Base-by-base conservation (phyloP, 345 rosid species). In the Camelina neglecta region DNA sequence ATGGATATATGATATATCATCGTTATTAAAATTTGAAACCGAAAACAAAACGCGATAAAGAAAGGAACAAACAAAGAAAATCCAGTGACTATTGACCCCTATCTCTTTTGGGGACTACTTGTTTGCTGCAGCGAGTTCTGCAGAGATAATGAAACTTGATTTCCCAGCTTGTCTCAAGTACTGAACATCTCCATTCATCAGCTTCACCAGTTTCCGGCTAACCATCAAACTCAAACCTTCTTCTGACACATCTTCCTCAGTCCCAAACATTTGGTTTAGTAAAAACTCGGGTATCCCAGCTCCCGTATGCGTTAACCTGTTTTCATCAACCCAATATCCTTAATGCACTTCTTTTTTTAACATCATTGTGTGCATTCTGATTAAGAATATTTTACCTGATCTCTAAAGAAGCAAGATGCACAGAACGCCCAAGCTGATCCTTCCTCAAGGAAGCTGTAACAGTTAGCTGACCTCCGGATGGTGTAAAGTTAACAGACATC, bases 111-210 rank as follows among this genome's bases (percentile, higher is more conserved):
- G 10, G 39, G 49, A 48, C 67, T 77, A 78, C 61, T 78, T 72
- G 74, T 47, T 78, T 0, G 88, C 85, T 18, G 87, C 93, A 48
- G 97, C 97, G 33, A 88, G 95, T 76, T 86, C 97, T 4, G 87
- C 85, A 8, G 83, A 68, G 72, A 91, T 50, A 50, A 89, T 85
- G 80, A 89, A 86, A 70, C 87, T 86, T 1, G 95, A 86, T 70
- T 83, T 90, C 24, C 90, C 93, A 9, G 91, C 90, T 83, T 92
- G 96, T 81, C 93, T 87, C 71, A 92, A 67, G 82, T 92, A 94
- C 77, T 86, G 91, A 23, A 87, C 93, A 79, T 86, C 97, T 80
- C 98, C 97, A 64, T 86, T 90, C 97, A 94, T 92, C 59, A 92
- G 89, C 81, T 87, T 92, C 72, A 86, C 84, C 71, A 94, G 78